phyloP scores from a whole-genome alignment of 2,329 filamentous ascomycete genomes.

The Penicillium carneum region DNA sequence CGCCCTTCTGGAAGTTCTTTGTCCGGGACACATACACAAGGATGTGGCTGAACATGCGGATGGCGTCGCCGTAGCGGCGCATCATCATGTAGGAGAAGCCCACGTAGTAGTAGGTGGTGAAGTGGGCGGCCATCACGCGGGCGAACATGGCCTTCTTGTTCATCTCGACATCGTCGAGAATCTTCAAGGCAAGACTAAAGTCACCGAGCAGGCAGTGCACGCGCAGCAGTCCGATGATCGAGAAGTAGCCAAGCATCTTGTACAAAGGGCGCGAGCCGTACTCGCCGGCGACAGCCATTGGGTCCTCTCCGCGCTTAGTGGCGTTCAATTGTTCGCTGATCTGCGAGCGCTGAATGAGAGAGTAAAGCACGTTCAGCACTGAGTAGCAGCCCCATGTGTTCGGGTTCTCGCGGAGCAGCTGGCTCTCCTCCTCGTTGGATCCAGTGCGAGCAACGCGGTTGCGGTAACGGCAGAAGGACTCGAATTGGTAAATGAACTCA shows the following conservation, averaged over 20 bases:
- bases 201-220: constrained; percentile 97
- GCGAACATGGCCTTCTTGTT: constrained; percentile 99
- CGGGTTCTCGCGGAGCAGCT: constrained; percentile 90
- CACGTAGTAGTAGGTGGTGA: constrained; percentile 99
- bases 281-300: constrained; percentile 85
- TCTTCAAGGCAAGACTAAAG: constrained; percentile 98
- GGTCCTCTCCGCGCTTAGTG: constrained; percentile 92
- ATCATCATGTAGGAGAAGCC: constrained; percentile 99
- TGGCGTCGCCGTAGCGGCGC: constrained; percentile 97
- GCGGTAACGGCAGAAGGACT: constrained; percentile 97
- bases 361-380: constrained; percentile 98
- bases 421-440: constrained; percentile 90
- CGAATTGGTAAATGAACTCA: constrained; percentile 99
- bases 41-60: constrained; percentile 99
- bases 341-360: constrained; percentile 95
- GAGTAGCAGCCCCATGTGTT: constrained; percentile 99
- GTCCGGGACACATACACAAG: constrained; percentile 97
- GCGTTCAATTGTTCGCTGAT: constrained; percentile 96
- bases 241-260: constrained; percentile 98
- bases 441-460: constrained; percentile 82
- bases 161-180: constrained; percentile 97
- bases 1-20: constrained; percentile 99
- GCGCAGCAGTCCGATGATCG: constrained; percentile 93
- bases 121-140: constrained; percentile 98
- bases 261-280: constrained; percentile 95